Evolutionary conservation across 2,329 filamentous ascomycete species (phyloP), one percentile per base, ranked within the genome.

Genomic region (Metarhizium album): DNA sequence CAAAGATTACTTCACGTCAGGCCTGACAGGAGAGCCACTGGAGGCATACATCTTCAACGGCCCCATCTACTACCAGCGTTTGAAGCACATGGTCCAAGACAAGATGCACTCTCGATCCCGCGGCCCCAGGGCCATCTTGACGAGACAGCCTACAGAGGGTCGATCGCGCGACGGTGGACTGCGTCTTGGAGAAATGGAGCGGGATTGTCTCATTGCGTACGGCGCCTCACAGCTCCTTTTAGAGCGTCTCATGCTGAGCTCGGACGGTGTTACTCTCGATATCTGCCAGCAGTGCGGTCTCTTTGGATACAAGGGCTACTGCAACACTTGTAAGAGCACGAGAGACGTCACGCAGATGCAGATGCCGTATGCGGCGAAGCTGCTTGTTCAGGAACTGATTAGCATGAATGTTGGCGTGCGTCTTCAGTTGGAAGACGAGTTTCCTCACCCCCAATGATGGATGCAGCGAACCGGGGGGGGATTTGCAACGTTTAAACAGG

Each of bases 1-100:
- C 59, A 98, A 98, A 65, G 93, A 98, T 67, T 95, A 90, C 70
- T 84, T 98, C 55, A 97, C 93, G 0, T 90, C 84, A 0, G 93
- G 93, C 35, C 91, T 96, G 64, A 97, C 93, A 0, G 94, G 93
- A 60, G 93, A 98, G 70, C 82, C 87, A 0, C 76, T 97, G 5
- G 90, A 95, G 56, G 90, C 90, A 13, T 97, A 97, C 70, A 90
- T 98, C 64, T 98, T 97, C 76, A 95, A 95, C 66, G 93, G 93
- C 0, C 93, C 93, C 11, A 98, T 98, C 69, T 98, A 95, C 74
- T 98, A 98, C 74, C 93, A 98, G 74, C 95, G 95, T 58, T 81
- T 98, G 57, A 98, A 98, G 79, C 93, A 98, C 77, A 98, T 98
- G 93, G 93, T 98, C 3, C 90, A 97, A 68, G 93, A 98, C 67